Percentiles rank a stretch among this genome's conserved stretches.
Conservation (phyloP, 2,329 filamentous ascomycete genomes). For the Mycosphaerella sp. region DNA sequence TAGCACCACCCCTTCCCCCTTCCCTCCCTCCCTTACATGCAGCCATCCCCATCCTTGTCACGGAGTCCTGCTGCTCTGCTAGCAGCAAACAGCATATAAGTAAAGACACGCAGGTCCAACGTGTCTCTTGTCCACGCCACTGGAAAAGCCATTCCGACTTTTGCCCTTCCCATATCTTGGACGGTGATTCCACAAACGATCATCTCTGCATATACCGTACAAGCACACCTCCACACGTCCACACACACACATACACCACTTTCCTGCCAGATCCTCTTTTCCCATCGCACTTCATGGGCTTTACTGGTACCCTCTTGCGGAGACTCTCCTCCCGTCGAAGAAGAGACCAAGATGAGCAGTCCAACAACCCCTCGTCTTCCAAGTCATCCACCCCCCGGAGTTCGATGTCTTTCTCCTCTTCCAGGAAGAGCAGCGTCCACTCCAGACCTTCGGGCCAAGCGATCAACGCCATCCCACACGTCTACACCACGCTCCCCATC, state of each 20-base stretch:
- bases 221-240: not conserved
- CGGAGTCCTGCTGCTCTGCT: constrained; percentile 9
- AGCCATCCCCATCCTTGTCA: constrained; percentile 15
- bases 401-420: constrained; percentile 7
- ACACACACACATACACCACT: not conserved
- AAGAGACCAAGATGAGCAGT: constrained; percentile 9
- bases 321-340: constrained; percentile 9
- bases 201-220: not conserved
- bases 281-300: constrained; percentile 10
- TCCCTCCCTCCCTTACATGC: constrained; percentile 10
- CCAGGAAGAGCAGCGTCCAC: constrained; percentile 17
- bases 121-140: constrained; percentile 5
- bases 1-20: constrained; percentile 2
- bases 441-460: constrained; percentile 14
- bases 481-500: constrained; percentile 10
- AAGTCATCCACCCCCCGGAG: constrained; percentile 7
- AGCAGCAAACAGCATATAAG: constrained; percentile 15
- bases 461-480: constrained; percentile 7
- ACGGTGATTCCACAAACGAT: not conserved
- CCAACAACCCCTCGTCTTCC: constrained; percentile 2
- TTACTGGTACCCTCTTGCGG: constrained; percentile 9
- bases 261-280: not conserved
- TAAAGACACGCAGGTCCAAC: constrained; percentile 9
- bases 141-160: constrained; percentile 2
- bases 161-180: constrained; percentile 4